Evolutionary conservation across 768 basidiomycete species (phyloP), one percentile per base, ranked within the genome.

Genomic region (Pleurotus tuoliensis): DNA sequence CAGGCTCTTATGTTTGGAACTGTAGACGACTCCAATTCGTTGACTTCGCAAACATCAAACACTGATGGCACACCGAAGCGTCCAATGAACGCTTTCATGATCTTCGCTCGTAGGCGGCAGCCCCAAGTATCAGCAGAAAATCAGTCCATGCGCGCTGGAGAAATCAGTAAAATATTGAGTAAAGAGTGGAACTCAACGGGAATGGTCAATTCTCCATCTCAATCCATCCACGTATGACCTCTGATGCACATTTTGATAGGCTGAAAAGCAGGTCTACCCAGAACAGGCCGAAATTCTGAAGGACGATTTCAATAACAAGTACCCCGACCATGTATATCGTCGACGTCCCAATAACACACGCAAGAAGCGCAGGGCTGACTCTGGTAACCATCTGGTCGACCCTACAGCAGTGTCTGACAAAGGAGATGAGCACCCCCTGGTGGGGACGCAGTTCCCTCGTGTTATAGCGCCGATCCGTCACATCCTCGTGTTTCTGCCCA

Each of bases 41-140:
- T 92, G 67, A 92, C 85, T 16, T 82, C 82, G 3, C 91, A 93
- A 70, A 85, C 88, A 12, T 79, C 93, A 56, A 94, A 94, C 67
- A 78, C 88, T 1, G 91, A 94, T 63, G 91, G 91, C 24, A 92
- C 90, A 47, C 91, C 91, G 22, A 92, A 92, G 67, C 84, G 91
- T 9, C 91, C 91, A 37, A 93, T 94, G 91, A 94, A 94, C 69
- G 91, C 91, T 18, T 94, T 94, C 75, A 93, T 94, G 91, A 93
- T 94, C 58, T 94, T 92, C 64, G 91, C 92, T 59, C 82, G 91
- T 20, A 80, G 86, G 52, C 80, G 91, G 56, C 76, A 92, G 43
- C 91, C 91, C 15, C 88, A 94, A 69, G 89, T 94, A 34, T 84
- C 88, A 6, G 83, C 88, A n/a, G 88, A 88, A 60, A 89, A 94